These are phyloP conservation scores for Lycium ferocissimum DNA, from an alignment of 257 asterid species.

Conservation along the genomic window DNA sequence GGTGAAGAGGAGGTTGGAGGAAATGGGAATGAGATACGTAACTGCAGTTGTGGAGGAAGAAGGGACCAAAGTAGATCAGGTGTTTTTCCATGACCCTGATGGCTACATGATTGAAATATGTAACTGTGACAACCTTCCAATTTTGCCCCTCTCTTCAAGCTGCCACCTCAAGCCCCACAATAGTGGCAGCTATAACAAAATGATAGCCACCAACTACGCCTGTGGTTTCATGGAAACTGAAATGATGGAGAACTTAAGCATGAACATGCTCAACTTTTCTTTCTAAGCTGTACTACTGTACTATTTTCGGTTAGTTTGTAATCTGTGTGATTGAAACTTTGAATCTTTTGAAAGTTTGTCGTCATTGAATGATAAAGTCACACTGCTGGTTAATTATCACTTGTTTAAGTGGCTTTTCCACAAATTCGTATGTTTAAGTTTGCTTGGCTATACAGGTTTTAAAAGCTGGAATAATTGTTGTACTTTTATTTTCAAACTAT, in stretches of 20 bases:
- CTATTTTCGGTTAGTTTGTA: background rate
- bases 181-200: conserved; percentile 21
- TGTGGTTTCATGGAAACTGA: conserved; percentile 37
- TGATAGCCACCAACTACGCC: background rate
- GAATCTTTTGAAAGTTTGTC: background rate
- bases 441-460: background rate
- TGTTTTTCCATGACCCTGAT: conserved; percentile 57
- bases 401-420: conserved; percentile 19
- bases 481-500: background rate
- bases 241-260: conserved; percentile 50
- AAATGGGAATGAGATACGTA: conserved; percentile 43
- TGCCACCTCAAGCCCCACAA: conserved; percentile 36
- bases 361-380: background rate
- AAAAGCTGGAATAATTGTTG: background rate
- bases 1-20: conserved; percentile 47
- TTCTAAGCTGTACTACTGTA: conserved; percentile 29
- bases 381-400: background rate
- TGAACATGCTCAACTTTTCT: conserved; percentile 50
- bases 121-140: conserved; percentile 48
- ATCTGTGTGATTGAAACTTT: background rate
- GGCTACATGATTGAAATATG: conserved; percentile 55
- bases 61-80: conserved; percentile 48
- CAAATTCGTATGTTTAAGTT: background rate
- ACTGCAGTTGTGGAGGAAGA: conserved; percentile 45
- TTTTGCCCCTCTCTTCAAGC: conserved; percentile 39